phyloP scores from a whole-genome alignment of 1,284 basidiomycete species.

The Heterobasidion occidentale region DNA sequence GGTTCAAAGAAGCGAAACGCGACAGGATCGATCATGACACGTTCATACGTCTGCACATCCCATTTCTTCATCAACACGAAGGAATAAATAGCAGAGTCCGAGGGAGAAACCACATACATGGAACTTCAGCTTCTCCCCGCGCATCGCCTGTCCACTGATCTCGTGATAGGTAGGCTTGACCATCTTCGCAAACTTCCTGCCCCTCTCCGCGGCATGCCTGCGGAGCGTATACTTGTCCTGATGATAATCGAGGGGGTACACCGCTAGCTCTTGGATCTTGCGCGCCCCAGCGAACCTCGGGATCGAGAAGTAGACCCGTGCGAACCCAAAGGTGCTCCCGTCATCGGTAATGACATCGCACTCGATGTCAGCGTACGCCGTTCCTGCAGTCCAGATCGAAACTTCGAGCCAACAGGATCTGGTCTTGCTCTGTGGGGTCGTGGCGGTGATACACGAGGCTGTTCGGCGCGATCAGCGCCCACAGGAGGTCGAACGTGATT shows the following conservation, averaged over 20 bases:
- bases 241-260: slow-evolving; percentile 14
- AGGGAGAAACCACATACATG: slow-evolving; percentile 5
- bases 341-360: slow-evolving; percentile 21
- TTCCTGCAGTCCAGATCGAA: slow-evolving; percentile 2
- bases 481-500: slow-evolving; percentile 20
- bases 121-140: slow-evolving; percentile 4
- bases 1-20: slow-evolving; percentile 19
- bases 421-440: slow-evolving; percentile 16
- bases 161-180: slow-evolving; percentile 12
- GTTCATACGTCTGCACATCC: slow-evolving; percentile 15
- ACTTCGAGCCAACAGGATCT: slow-evolving; percentile 1
- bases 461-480: slow-evolving; percentile 21
- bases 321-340: slow-evolving; percentile 17
- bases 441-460: slow-evolving; percentile 16
- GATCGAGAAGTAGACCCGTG: slow-evolving; percentile 13
- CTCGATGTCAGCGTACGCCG: slow-evolving; percentile 8
- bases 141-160: slow-evolving; percentile 14
- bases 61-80: background rate
- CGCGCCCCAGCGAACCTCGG: slow-evolving; percentile 14
- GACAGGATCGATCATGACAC: slow-evolving; percentile 22
- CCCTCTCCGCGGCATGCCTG: slow-evolving; percentile 9
- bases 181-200: slow-evolving; percentile 13
- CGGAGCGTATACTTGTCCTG: background rate
- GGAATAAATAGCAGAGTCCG: background rate
- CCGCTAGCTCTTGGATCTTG: slow-evolving; percentile 14